Evolutionary conservation across 2,329 filamentous ascomycete species (phyloP), one percentile per base, ranked within the genome.

Genomic region (Colletotrichum lindemuthianum): DNA sequence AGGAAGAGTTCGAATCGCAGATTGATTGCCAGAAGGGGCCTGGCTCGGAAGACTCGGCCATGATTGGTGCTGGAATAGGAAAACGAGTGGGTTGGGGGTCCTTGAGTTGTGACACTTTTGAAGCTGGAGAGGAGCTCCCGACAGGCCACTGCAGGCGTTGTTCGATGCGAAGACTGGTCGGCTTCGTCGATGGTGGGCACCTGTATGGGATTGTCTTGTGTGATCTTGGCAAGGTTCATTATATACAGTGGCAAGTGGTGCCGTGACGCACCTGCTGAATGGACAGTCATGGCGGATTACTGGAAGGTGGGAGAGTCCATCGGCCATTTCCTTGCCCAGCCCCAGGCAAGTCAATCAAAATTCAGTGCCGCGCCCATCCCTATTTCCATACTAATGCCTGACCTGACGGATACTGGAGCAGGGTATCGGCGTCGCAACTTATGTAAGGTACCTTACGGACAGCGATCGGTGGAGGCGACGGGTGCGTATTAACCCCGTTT

Each of bases 11-110:
- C 41, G 45, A 53, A 61, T 53, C 59, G 63, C 59, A 66, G 59
- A 64, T 66, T 66, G 59, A 59, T 63, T 66, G 59, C 49, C 54
- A 49, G 59, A 64, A 45, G 59, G 59, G 47, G 59, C 53, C 60
- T 64, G 59, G 63, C 40, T 58, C 44, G 49, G 53, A n/a, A 63
- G 52, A 8, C 45, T 49, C 37, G 48, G 48, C 34, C 39, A 34
- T 65, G 61, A 65, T 61, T 65, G 61, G 61, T 48, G 41, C 45
- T 60, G 39, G 40, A 48, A 55, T 9, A 45, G 57, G 51, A 37
- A 44, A n/a, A 48, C 4, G 8, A 32, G 61, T 65, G 61, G 61
- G 57, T 56, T 57, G 45, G 58, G 16, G 56, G 58, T 48, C 51
- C 40, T 57, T 52, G 58, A 24, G 34, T 48, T 65, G 57, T 56